Evolutionary conservation across 2,329 filamentous ascomycete genomes (phyloP).

Genomic region (Fusarium zealandicum): DNA sequence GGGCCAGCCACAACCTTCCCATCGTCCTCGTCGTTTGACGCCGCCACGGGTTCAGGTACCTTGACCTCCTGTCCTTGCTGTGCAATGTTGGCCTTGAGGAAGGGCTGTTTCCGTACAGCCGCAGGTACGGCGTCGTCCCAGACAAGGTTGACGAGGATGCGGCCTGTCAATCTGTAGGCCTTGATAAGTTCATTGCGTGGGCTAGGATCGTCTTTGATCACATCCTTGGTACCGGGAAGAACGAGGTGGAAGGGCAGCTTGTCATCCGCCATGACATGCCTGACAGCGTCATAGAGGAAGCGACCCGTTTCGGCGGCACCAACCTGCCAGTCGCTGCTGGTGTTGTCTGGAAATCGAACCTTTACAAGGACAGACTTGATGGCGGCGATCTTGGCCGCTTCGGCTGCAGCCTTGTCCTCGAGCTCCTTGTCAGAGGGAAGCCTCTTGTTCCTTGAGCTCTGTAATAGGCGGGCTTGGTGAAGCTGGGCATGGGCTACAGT

Average conservation of each 20-base stretch:
- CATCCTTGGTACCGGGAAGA: conserved; percentile 62
- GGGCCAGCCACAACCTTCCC: conserved; percentile 27
- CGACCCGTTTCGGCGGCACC: conserved; percentile 71
- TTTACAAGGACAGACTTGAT: conserved; percentile 76
- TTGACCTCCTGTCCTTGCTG: conserved; percentile 71
- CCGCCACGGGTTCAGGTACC: conserved; percentile 63
- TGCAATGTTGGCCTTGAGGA: conserved; percentile 66
- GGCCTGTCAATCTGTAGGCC: conserved; percentile 73
- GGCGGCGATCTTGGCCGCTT: conserved; percentile 69
- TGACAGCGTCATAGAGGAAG: conserved; percentile 77
- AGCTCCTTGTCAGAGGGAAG: conserved; percentile 85
- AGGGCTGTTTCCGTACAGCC: conserved; percentile 61
- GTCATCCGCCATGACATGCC: conserved; percentile 70
- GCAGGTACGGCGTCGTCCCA: conserved; percentile 73
- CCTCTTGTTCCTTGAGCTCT: conserved; percentile 73
- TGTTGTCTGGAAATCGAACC: conserved; percentile 88
- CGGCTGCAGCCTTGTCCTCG: conserved; percentile 70
- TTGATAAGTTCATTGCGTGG: conserved; percentile 68
- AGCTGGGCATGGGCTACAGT: conserved; percentile 78
- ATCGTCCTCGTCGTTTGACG: conserved; percentile 49
- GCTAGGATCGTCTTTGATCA: conserved; percentile 56
- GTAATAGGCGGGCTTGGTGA: conserved; percentile 72
- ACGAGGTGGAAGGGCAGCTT: conserved; percentile 76
- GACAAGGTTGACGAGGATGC: conserved; percentile 76
- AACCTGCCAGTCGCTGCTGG: conserved; percentile 76